Evolutionary conservation across 225 moss, liverwort and hornwort species (phyloP), one percentile per base, ranked within the genome.

Genomic region (Climacium dendroides): DNA sequence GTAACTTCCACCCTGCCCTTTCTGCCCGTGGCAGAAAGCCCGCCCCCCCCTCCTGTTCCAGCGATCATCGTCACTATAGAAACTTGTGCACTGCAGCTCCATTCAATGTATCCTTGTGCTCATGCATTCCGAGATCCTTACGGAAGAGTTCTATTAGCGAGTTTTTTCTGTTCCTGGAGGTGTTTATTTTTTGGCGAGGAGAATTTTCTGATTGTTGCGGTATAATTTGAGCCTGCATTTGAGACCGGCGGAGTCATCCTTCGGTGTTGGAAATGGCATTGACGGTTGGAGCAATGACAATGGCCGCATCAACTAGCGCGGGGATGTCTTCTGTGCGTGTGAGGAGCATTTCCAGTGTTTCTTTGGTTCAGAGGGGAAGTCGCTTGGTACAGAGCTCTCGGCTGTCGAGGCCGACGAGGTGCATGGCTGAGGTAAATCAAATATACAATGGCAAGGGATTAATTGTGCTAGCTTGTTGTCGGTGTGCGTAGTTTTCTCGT

Each of bases 401-500:
- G 39, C 45, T 54, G 60, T 62, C 48, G 57, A 81, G 62, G 45
- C 30, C 29, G 77, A 89, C 87, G 55, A 85, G 85, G 77, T 87
- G 89, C 81, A 85, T 89, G 85, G 78, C 87, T 55, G 87, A 89
- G 85, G 89, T 89, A 84, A 15, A 45, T 69, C 7, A 39, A 23
- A 24, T 39, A 4, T 37, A 9, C 7, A 60, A 47, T 47, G 45
- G 29, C 43, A 73, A 18, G 17, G 47, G 28, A 18, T 47, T 73
- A 25, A 4, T 43, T 28, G 14, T 30, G 50, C 50, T 50, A 50
- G 50, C 50, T 50, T 50, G 50, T 50, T 15, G 50, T 50, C 50
- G 4, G 15, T 50, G 50, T 50, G 50, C 15, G 14, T 50, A 50
- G 15, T 50, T 7, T 7, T 13, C 45, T 50, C 12, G 50, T 50